These are phyloP conservation scores for Phaseolus lunatus DNA, from an alignment of 306 rosid genomes.

Conservation along the genomic window DNA sequence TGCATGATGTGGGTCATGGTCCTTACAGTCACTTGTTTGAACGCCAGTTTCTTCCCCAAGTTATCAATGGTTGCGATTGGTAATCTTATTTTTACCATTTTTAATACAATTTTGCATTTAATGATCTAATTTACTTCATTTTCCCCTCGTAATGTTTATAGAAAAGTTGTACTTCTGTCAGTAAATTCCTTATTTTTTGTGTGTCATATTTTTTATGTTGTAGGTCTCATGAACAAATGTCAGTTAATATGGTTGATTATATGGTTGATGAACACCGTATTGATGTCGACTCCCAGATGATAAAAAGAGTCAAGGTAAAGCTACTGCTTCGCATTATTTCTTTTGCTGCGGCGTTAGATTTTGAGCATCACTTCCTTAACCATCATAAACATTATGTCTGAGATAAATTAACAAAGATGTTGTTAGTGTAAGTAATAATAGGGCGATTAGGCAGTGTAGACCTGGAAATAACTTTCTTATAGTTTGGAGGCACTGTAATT, in stretches of 20 bases:
- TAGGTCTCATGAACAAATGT: constrained; percentile 96
- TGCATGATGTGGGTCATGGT: constrained; percentile 98
- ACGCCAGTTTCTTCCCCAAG: constrained; percentile 83
- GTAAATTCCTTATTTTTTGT: constrained; percentile 37
- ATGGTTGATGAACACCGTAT: constrained; percentile 81
- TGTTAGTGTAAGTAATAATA: background rate
- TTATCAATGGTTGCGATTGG: constrained; percentile 69
- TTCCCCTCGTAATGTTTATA: background rate
- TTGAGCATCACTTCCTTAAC: constrained; percentile 23
- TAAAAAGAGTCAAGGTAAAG: constrained; percentile 74
- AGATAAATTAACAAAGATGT: constrained; percentile 24
- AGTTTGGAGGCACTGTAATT: constrained; percentile 9
- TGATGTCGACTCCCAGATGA: constrained; percentile 75
- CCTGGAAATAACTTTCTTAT: constrained; percentile 15
- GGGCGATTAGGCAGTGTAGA: constrained; percentile 10
- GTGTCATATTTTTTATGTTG: constrained; percentile 36
- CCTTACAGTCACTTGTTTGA: constrained; percentile 98
- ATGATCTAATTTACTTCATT: constrained; percentile 26
- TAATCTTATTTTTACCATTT: constrained; percentile 35
- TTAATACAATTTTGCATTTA: constrained; percentile 27
- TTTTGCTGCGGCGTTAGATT: constrained; percentile 34
- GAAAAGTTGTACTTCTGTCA: constrained; percentile 15
- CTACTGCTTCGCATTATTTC: constrained; percentile 22
- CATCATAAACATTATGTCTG: constrained; percentile 12
- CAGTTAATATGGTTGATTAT: constrained; percentile 81